These are phyloP conservation scores for Triglochin maritima DNA, from an alignment of 106 monocot genomes.

Conservation along the genomic window DNA sequence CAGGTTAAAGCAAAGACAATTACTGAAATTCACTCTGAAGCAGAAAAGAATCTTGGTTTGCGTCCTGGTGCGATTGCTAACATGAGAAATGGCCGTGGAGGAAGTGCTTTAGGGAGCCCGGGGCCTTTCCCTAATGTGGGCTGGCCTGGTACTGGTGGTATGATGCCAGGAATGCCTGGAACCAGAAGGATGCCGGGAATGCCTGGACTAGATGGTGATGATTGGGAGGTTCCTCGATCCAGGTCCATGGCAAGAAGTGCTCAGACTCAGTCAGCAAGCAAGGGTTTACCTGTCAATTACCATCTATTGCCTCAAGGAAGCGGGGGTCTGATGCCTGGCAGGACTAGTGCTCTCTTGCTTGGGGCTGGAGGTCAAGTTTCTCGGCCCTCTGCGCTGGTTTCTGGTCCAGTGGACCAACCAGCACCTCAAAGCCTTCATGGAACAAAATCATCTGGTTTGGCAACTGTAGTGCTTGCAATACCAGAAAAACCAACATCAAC, in stretches of 20 bases:
- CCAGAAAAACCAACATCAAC: conserved; percentile 16
- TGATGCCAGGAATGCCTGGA: conserved; percentile 98
- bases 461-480: conserved; percentile 2
- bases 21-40: conserved; percentile 84
- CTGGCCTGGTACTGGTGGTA: conserved; percentile 64
- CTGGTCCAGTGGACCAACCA: not conserved
- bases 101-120: conserved; percentile 15
- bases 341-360: conserved; percentile 65
- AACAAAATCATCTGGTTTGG: conserved; percentile 7
- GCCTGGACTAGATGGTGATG: conserved; percentile 57
- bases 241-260: conserved; percentile 48
- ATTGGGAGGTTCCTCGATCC: conserved; percentile 73
- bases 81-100: conserved; percentile 63
- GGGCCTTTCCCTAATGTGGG: conserved; percentile 28
- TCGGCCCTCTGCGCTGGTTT: not conserved
- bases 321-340: conserved; percentile 42
- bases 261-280: conserved; percentile 20
- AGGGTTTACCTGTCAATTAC: conserved; percentile 33
- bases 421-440: conserved; percentile 8
- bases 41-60: conserved; percentile 85
- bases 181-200: conserved; percentile 89
- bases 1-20: conserved; percentile 97
- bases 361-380: conserved; percentile 18
- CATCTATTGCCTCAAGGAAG: conserved; percentile 66
- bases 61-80: conserved; percentile 68